Evolutionary conservation across 2,329 filamentous ascomycete species (phyloP).

Genomic region (Claviceps africana): DNA sequence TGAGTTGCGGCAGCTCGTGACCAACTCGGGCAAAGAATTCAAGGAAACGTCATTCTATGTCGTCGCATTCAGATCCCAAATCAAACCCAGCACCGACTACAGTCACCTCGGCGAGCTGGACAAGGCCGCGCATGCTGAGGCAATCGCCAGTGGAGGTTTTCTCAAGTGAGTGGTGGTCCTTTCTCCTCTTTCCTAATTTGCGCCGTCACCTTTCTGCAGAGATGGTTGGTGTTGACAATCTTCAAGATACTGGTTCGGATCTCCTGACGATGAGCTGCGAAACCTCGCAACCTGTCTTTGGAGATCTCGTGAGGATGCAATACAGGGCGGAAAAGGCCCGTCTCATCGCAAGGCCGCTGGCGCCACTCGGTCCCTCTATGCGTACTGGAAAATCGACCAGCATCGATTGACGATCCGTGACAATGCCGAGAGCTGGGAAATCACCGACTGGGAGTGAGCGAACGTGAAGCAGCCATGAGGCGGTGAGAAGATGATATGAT

Average conservation of each 20-base stretch:
- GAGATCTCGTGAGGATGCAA: constrained; percentile 45
- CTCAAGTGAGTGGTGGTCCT: constrained; percentile 47
- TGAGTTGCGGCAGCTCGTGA: constrained; percentile 38
- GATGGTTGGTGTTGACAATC: constrained; percentile 9
- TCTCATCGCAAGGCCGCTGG: constrained; percentile 53
- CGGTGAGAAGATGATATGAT: not conserved
- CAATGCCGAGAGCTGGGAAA: constrained; percentile 47
- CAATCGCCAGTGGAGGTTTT: constrained; percentile 64
- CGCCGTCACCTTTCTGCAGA: not conserved
- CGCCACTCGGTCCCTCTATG: constrained; percentile 47
- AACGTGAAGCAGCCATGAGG: not conserved
- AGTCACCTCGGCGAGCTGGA: constrained; percentile 59
- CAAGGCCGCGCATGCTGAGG: constrained; percentile 66
- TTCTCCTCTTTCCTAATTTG: no score
- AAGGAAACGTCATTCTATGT: constrained; percentile 59
- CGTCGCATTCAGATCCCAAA: constrained; percentile 66
- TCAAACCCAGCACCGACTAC: constrained; percentile 53
- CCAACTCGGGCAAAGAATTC: constrained; percentile 36
- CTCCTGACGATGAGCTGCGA: constrained; percentile 50
- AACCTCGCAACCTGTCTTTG: constrained; percentile 75
- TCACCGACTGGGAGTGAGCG: constrained; percentile 42
- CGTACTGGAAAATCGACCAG: constrained; percentile 57
- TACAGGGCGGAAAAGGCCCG: constrained; percentile 42
- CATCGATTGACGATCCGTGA: constrained; percentile 55
- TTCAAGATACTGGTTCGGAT: constrained; percentile 72